phyloP scores from a whole-genome alignment of 805 yeast species.

The Blastobotrys attinorum region DNA sequence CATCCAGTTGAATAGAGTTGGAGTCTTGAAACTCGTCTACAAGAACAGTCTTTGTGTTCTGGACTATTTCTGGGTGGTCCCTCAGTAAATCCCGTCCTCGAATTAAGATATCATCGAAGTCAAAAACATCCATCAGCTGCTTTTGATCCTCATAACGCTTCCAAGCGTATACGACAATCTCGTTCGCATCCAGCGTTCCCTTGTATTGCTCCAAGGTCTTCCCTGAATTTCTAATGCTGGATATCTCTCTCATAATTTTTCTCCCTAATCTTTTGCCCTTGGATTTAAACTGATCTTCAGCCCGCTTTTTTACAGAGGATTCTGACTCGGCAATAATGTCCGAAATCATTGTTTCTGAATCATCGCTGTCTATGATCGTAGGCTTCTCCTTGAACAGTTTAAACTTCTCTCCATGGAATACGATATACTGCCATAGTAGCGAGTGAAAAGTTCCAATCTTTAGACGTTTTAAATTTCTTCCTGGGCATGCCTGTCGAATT shows the following conservation, averaged over 20 bases:
- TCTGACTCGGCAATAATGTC: slow-evolving; percentile 32
- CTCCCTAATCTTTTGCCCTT: neutral
- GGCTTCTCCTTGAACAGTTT: slow-evolving; percentile 40
- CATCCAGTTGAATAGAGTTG: slow-evolving; percentile 61
- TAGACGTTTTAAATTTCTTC: slow-evolving; percentile 29
- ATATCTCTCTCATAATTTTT: neutral
- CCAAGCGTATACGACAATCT: neutral
- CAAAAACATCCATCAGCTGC: neutral
- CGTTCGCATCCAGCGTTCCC: neutral
- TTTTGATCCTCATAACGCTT: neutral
- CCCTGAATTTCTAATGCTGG: neutral
- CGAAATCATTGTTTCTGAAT: slow-evolving; percentile 40
- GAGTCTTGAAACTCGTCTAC: slow-evolving; percentile 97
- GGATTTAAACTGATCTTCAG: slow-evolving; percentile 2
- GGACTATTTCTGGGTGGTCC: slow-evolving; percentile 37
- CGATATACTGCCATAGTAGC: slow-evolving; percentile 56
- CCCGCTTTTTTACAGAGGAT: slow-evolving; percentile 16
- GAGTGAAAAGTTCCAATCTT: slow-evolving; percentile 88
- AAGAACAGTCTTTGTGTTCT: slow-evolving; percentile 56
- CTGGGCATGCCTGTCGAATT: slow-evolving; percentile 34
- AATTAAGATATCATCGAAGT: slow-evolving; percentile 33
- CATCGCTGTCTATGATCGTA: slow-evolving; percentile 50
- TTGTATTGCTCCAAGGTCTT: neutral
- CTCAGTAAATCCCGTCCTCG: slow-evolving; percentile 44
- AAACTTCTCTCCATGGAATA: slow-evolving; percentile 43